Evolutionary conservation across 176 grass and related monocot species (phyloP), one percentile per base, ranked within the genome.

Genomic region (Triticum turgidum): DNA sequence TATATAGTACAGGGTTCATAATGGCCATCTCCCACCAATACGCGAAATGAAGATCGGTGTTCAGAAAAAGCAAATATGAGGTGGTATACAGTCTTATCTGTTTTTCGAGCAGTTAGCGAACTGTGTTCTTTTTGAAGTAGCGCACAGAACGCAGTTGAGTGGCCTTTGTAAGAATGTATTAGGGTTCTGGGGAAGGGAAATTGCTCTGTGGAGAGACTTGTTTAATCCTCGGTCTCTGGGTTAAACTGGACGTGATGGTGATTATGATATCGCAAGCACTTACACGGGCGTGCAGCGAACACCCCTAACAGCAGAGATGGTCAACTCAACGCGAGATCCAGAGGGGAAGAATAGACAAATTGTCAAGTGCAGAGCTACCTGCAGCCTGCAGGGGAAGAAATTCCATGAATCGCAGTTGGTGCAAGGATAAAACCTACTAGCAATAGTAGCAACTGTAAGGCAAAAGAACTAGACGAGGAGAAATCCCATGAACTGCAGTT

Each of bases 301-400:
- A 89, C 54, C 45, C 30, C 75, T 84, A 39, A 51, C 39, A 38
- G 1, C n/a, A 78, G 15, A 1, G 61, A 81, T 78, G 84, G 91
- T 92, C 81, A 85, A 89, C 62, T 67, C 76, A 49, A 86, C 34
- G 24, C 39, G 41, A 80, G 85, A 70, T 73, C 54, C 42, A 64
- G 62, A 85, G 18, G 17, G 24, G 77, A 3, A 66, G 56, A 9
- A 39, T 24, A 22, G 51, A 86, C 59, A 15, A 68, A 34, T 12
- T 64, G 29, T 21, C 84, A 30, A 2, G 9, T 80, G 76, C 30
- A 17, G 65, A 49, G 10, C 79, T 62, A 82, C 49, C 78, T 77
- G 61, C 69, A 77, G 38, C 49, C 78, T 77, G 61, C 69, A 77
- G 38, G 30, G 15, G 7, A 83, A 74, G 45, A 38, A 76, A 54